Evolutionary conservation across 495 filamentous ascomycete genomes (phyloP), one percentile per base, ranked within the genome.

Genomic region (Amorphotheca resinae): DNA sequence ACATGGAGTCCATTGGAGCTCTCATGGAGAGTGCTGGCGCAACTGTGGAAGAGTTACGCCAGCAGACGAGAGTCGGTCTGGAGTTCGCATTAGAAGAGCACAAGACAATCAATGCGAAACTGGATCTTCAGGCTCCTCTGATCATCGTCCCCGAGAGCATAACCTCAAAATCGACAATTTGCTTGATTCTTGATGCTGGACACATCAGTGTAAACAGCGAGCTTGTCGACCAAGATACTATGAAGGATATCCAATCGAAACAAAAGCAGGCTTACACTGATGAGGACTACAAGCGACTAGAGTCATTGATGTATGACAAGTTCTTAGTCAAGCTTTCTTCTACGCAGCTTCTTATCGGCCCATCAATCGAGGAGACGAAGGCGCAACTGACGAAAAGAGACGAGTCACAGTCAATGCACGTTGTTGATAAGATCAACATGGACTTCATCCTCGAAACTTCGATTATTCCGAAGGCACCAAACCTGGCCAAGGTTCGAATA

Each of bases 1-100:
- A 98, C 58, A 95, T 96, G 91, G 91, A 98, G 59, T 95, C 89
- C 16, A 93, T 98, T 52, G 80, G 79, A 6, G 91, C 89, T 18
- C 68, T 98, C 35, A 77, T 98, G 71, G 91, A 98, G 56, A 84
- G 84, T 15, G 91, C 91, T 17, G 88, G 91, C 14, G 87, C 87
- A 22, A 96, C 89, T 0, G 89, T 98, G 1, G 86, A 96, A 61
- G 88, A 86, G 11, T 64, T 96, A 43, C 76, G 91, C 26, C 87
- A 94, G 60, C 91, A 98, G 64, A 98, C 93, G 1, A 73, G 91
- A 57, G 89, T 91, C 40, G 91, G 91, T 9, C 70, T 98, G 22
- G 87, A 96, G 57, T 98, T 93, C 64, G 93, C 91, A 16, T 68
- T 98, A 21, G 77, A 95, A 59, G 93, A 96, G 56, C 91, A 98